Base-by-base conservation (phyloP, 2,329 filamentous ascomycete species). In the Dissoconium aciculare region DNA sequence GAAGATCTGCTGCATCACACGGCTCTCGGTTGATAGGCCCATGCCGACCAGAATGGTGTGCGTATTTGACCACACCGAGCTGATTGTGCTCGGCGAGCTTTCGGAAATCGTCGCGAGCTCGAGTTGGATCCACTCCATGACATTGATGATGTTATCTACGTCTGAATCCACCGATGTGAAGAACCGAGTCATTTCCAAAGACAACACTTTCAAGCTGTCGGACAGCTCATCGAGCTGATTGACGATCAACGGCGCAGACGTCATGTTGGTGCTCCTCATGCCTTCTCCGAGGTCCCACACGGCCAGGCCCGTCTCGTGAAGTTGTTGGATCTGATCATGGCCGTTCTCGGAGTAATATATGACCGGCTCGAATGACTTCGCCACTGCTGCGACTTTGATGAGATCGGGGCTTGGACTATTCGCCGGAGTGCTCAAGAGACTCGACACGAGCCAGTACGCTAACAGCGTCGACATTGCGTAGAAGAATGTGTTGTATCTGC, bases 261-360 rank as follows among this genome's bases (percentile, higher is more conserved):
- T 84, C 79, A 94, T 85, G 52, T 92, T 92, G 36, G 83, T 85
- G 4, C 71, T 74, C 29, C 85, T 73, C 33, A 94, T 79, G 41
- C 78, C 91, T 64, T 94, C 87, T 35, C 83, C 79, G 4, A 95
- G 66, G 52, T 95, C 87, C 81, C 85, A 93, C 15, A 95, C 84
- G 1, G 87, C 87, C 17, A 92, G 77, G 26, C 84, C 82, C 0
- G 85, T 93, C 32, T 89, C 83, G 54, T 92, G 84, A 28, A 95
- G 62, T 40, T 91, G 82, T 35, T 78, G 75, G 24, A 93, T 83
- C 50, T 93, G 84, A 21, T 75, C 70, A 26, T 84, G 75, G 5
- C 84, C 84, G 50, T 85, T 79, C 49, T 94, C 84, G 0, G 84
- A 92, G 52, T 91, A 93, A 60, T 89, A 89, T 39, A 95, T 91